Evolutionary conservation across 164 flowering plant genomes (phyloP).

Genomic region (Stephania yunnanensis): DNA sequence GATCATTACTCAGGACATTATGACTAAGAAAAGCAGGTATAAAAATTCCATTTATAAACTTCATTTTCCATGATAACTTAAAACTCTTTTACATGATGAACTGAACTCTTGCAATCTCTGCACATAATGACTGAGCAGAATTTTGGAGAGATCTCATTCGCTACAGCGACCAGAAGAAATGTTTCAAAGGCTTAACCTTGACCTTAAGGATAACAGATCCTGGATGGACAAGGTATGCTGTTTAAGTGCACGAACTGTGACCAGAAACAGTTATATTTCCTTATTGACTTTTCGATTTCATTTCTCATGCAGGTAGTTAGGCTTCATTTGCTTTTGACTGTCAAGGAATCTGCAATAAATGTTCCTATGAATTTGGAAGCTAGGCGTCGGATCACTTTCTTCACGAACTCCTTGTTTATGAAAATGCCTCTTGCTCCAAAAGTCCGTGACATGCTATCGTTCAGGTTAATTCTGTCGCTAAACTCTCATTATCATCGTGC

Average conservation of each 20-base stretch:
- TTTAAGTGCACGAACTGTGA: background rate
- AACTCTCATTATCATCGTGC: background rate
- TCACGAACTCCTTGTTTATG: conserved; percentile 95
- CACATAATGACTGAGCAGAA: conserved; percentile 31
- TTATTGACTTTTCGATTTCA: conserved; percentile 1
- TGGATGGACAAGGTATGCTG: conserved; percentile 79
- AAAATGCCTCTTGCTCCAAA: conserved; percentile 89
- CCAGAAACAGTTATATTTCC: background rate
- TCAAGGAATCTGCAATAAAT: conserved; percentile 94
- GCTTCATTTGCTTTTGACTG: conserved; percentile 83
- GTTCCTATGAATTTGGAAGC: conserved; percentile 97
- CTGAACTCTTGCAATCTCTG: background rate
- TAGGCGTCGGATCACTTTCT: conserved; percentile 94
- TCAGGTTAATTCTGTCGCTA: conserved; percentile 47
- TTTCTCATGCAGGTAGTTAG: conserved; percentile 53
- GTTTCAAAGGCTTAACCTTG: conserved; percentile 59
- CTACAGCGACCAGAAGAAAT: conserved; percentile 33
- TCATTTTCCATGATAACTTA: background rate
- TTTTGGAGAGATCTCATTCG: conserved; percentile 34
- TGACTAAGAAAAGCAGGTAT: conserved; percentile 67
- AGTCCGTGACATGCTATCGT: conserved; percentile 93
- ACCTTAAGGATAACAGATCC: conserved; percentile 30
- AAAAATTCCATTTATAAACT: conserved; percentile 14
- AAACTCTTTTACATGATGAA: background rate
- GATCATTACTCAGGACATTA: conserved; percentile 78